Evolutionary conservation across 495 filamentous ascomycete species (phyloP), one percentile per base, ranked within the genome.

Genomic region (Daldinia bambusicola): DNA sequence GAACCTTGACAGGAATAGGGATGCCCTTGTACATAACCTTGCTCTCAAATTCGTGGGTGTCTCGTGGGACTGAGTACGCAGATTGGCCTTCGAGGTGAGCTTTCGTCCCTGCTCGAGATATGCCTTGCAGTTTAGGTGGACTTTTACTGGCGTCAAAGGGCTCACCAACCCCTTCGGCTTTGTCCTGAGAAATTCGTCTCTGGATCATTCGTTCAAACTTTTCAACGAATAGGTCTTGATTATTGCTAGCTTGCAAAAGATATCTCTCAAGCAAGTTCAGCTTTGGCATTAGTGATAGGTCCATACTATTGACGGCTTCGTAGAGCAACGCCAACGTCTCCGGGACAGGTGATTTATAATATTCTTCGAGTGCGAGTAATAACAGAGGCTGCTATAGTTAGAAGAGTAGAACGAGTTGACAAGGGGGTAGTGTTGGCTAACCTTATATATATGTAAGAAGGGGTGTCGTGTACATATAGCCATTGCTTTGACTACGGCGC

Each of bases 401-500:
- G 81, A 40, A 34, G 34, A 12, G 26, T 2, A 32, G 43, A 37
- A 6, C 10, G 55, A 66, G 50, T 37, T 37, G 61, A 20, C 20
- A 58, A 31, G 30, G 26, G n/a, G 26, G 32, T 30, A 61, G 14
- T 53, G 7, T 53, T 53, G 56, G 67, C 81, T 55, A 75, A 93
- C 93, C 87, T 98, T 99, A 80, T 98, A 99, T 63, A 99, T 98
- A 79, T 99, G 95, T 57, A 99, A 85, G 77, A 99, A 99, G n/a
- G 95, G 94, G 82, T 99, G 95, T 52, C 95, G 84, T 4, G 95
- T 99, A 81, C 95, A 99, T 70, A 99, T 98, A n/a, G 95, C 95
- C 95, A 99, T 99, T 2, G 95, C 94, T 80, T 98, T 99, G 32
- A 98, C 94, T 32, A 97, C 89, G 2, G 95, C 96, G 61, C 95